Evolutionary conservation across 495 filamentous ascomycete genomes (phyloP).

Genomic region (Pseudevernia furfuracea): DNA sequence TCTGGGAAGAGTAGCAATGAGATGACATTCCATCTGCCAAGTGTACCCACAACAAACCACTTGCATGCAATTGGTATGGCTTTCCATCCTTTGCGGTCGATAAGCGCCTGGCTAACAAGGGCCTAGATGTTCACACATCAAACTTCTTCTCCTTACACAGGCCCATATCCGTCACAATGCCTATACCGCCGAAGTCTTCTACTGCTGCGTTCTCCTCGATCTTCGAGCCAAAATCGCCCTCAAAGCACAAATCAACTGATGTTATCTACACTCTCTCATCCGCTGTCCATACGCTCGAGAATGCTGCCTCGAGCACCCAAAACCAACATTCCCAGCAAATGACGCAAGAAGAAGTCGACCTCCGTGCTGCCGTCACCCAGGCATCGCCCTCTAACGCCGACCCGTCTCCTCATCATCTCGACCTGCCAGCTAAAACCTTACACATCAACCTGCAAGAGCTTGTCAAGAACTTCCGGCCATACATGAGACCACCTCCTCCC

Average conservation of each 20-base stretch:
- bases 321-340: conserved; percentile 32
- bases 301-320: conserved; percentile 39
- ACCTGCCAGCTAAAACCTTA: conserved; percentile 30
- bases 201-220: conserved; percentile 71
- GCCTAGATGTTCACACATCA: conserved; percentile 71
- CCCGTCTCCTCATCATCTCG: conserved; percentile 31
- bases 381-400: conserved; percentile 40
- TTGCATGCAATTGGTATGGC: conserved; percentile 62
- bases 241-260: conserved; percentile 48
- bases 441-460: conserved; percentile 46
- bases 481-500: conserved; percentile 69
- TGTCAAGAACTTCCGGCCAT: conserved; percentile 60
- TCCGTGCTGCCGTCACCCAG: conserved; percentile 42
- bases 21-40: conserved; percentile 53
- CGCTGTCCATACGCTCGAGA: conserved; percentile 64
- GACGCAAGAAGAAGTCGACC: conserved; percentile 31
- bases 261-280: conserved; percentile 72
- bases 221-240: conserved; percentile 50
- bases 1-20: conserved; percentile 8
- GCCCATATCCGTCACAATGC: conserved; percentile 78
- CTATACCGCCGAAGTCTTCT: conserved; percentile 64
- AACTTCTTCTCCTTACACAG: conserved; percentile 95
- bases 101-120: conserved; percentile 24
- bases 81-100: conserved; percentile 8
- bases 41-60: conserved; percentile 77